These are phyloP conservation scores for Silene latifolia DNA, from an alignment of 148 eudicot species.

Conservation along the genomic window DNA sequence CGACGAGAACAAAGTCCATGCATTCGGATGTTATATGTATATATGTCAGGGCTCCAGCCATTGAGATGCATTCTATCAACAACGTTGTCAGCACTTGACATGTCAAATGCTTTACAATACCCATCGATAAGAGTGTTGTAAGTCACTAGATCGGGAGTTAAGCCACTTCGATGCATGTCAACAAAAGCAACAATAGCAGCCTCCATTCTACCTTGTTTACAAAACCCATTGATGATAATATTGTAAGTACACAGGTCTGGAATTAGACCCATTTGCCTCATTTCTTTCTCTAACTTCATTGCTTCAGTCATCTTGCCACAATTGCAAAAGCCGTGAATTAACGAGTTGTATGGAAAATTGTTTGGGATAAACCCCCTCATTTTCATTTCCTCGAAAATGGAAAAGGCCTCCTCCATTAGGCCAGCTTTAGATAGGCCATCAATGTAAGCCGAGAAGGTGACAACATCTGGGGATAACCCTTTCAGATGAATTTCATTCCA, in stretches of 20 bases:
- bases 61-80: slow-evolving; percentile 46
- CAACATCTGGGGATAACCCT: slow-evolving; percentile 71
- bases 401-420: slow-evolving; percentile 56
- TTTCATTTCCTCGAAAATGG: slow-evolving; percentile 52
- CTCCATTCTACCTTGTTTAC: slow-evolving; percentile 74
- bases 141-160: slow-evolving; percentile 73
- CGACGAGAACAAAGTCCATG: slow-evolving; percentile 63
- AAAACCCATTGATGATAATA: slow-evolving; percentile 74
- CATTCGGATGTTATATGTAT: slow-evolving; percentile 77
- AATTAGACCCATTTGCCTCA: slow-evolving; percentile 64
- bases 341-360: slow-evolving; percentile 78
- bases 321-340: slow-evolving; percentile 63
- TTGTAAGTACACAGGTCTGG: slow-evolving; percentile 71
- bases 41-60: slow-evolving; percentile 77
- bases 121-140: slow-evolving; percentile 87
- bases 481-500: slow-evolving; percentile 67
- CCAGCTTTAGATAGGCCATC: slow-evolving; percentile 77
- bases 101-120: slow-evolving; percentile 68
- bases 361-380: slow-evolving; percentile 66
- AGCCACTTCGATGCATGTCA: slow-evolving; percentile 56
- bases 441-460: slow-evolving; percentile 75
- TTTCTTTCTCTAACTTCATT: slow-evolving; percentile 61
- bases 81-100: slow-evolving; percentile 54
- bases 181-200: slow-evolving; percentile 58
- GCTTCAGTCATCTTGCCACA: slow-evolving; percentile 57